Evolutionary conservation across 148 eudicot species (phyloP).

Genomic region (Chenopodium album): DNA sequence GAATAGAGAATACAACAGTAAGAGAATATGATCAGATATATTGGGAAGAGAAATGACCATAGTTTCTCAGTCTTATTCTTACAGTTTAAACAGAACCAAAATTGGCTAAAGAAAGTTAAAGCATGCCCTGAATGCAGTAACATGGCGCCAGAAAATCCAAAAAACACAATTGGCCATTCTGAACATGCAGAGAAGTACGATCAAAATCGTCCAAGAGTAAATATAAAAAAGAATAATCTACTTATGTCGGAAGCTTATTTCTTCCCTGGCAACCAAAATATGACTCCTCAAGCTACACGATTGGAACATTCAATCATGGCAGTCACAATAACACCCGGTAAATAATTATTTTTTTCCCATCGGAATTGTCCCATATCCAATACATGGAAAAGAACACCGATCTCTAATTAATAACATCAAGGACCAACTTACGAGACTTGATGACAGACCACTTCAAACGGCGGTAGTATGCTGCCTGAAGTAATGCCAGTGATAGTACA

Average conservation of each 20-base stretch:
- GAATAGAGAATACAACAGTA: not conserved
- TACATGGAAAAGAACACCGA: conserved; percentile 6
- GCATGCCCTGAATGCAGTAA: conserved; percentile 17
- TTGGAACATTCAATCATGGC: conserved; percentile 21
- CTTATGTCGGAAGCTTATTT: conserved; percentile 33
- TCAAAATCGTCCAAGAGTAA: conserved; percentile 23
- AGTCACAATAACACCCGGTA: conserved; percentile 26
- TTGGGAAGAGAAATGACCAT: not conserved
- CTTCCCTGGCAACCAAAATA: conserved; percentile 25
- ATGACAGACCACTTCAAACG: conserved; percentile 96
- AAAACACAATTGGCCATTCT: conserved; percentile 26
- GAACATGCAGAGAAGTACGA: conserved; percentile 14
- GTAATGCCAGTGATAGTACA: conserved; percentile 86
- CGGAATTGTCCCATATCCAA: not conserved
- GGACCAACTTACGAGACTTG: conserved; percentile 86
- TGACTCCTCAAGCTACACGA: conserved; percentile 22
- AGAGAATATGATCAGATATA: not conserved
- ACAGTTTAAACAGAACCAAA: conserved; percentile 7
- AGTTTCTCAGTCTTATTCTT: conserved; percentile 4
- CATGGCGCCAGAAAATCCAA: conserved; percentile 7
- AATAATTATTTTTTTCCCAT: conserved; percentile 28
- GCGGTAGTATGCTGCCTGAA: conserved; percentile 94
- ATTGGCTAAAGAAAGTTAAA: not conserved
- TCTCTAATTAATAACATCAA: conserved; percentile 83
- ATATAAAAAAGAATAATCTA: conserved; percentile 19